Base-by-base conservation (phyloP, 768 basidiomycete species). In the Phylloporus rhodoxanthus region DNA sequence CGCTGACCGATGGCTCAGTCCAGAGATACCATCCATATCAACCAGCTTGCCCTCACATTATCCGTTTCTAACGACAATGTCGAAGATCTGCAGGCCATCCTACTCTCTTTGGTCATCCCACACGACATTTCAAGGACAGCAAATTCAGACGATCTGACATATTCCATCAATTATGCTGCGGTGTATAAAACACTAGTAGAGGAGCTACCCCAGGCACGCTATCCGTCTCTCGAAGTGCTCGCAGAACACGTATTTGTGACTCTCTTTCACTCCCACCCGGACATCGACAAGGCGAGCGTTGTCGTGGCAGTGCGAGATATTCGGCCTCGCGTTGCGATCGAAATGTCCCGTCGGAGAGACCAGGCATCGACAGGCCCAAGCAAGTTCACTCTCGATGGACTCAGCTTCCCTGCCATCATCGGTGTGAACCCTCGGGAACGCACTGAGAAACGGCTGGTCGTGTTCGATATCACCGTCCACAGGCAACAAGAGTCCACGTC, bases 391-490 rank as follows among this genome's bases (percentile, higher is more conserved):
- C 50, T 75, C 30, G 54, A 66, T 13, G 72, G 72, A 40, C 65
- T 92, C 8, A 58, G 68, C 4, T 77, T 81, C 32, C 68, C 70
- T 7, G 70, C 76, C 13, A 75, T 90, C 44, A 70, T 92, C 20
- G 89, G 91, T 3, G 68, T 91, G 33, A 79, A 87, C 54, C 70
- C 75, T 5, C 75, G 73, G 50, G 91, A 92, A 64, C 73, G 87
- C 28, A 56, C 68, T 26, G 77, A 82, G 58, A 75, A 75, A 56
- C 90, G 92, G 60, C 62, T 75, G 26, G 74, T 91, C 14, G 66
- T 73, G 15, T 60, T 81, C 49, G 75, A 82, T 53, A 54, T 88
- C 21, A 69, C 69, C 10, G 39, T 81, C 8, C 51, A 48, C 17
- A 43, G 46, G 13, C 44, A 11, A 9, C 38, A 21, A 5, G 21